These are phyloP conservation scores for Xylaria telfairii DNA, from an alignment of 495 filamentous ascomycete species.

Conservation along the genomic window DNA sequence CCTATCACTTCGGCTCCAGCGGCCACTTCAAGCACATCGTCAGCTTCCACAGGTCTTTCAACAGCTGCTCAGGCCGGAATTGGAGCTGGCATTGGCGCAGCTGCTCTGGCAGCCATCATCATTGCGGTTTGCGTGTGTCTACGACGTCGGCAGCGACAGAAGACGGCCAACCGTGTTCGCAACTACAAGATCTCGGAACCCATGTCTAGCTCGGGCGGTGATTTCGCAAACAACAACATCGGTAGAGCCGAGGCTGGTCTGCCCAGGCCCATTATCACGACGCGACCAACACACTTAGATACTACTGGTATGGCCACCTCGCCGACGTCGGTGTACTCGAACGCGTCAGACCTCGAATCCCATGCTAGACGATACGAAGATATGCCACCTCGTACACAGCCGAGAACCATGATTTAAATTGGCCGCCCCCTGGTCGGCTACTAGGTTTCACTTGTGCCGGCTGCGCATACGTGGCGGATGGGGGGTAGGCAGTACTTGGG, in stretches of 20 bases:
- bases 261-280: slow-evolving; percentile 29
- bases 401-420: slow-evolving; percentile 51
- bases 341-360: slow-evolving; percentile 43
- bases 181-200: slow-evolving; percentile 51
- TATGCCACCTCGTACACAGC: slow-evolving; percentile 49
- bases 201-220: slow-evolving; percentile 43
- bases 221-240: slow-evolving; percentile 39
- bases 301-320: slow-evolving; percentile 17
- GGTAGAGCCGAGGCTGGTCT: slow-evolving; percentile 25
- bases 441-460: background rate
- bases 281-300: background rate
- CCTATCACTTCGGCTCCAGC: background rate
- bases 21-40: background rate
- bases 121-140: slow-evolving; percentile 39
- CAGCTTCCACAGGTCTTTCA: slow-evolving; percentile 32
- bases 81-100: slow-evolving; percentile 48
- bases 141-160: slow-evolving; percentile 37
- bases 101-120: slow-evolving; percentile 36
- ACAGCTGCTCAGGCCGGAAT: slow-evolving; percentile 51
- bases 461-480: background rate
- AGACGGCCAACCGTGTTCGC: slow-evolving; percentile 30
- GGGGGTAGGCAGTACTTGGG: background rate
- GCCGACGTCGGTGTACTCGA: slow-evolving; percentile 29
- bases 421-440: background rate
- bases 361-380: slow-evolving; percentile 55